Evolutionary conservation across 495 filamentous ascomycete genomes (phyloP).

Genomic region (Trichoderma orchidacearum): DNA sequence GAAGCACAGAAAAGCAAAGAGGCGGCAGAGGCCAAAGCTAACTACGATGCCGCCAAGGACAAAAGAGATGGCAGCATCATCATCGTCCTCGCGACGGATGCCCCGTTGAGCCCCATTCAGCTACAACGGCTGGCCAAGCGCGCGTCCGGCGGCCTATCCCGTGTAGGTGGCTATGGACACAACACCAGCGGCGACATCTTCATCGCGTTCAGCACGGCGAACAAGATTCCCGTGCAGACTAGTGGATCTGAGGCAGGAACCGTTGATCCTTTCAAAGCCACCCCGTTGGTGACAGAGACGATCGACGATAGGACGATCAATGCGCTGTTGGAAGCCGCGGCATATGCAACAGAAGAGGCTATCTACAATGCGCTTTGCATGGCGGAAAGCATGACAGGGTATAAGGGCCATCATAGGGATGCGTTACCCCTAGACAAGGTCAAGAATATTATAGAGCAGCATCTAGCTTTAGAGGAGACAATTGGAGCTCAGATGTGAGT

Average conservation of each 20-base stretch:
- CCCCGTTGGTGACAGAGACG: conserved; percentile 19
- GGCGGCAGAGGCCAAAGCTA: neutral
- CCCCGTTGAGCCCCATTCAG: conserved; percentile 33
- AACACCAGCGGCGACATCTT: conserved; percentile 41
- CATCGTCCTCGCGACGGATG: conserved; percentile 37
- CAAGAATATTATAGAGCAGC: conserved; percentile 28
- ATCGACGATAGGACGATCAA: conserved; percentile 36
- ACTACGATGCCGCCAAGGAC: conserved; percentile 3
- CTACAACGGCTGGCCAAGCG: conserved; percentile 38
- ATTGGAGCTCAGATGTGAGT: neutral
- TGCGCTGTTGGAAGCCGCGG: conserved; percentile 32
- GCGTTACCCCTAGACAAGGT: conserved; percentile 8
- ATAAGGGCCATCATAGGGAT: conserved; percentile 16
- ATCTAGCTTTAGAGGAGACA: conserved; percentile 4
- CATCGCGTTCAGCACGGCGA: conserved; percentile 38
- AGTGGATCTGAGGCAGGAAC: conserved; percentile 7
- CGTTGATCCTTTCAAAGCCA: conserved; percentile 22
- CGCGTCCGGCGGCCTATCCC: conserved; percentile 33
- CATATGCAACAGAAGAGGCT: conserved; percentile 37
- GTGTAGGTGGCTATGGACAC: conserved; percentile 33
- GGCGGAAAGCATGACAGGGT: conserved; percentile 32
- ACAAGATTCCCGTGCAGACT: conserved; percentile 23
- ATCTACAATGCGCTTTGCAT: conserved; percentile 38
- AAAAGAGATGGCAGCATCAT: conserved; percentile 35
- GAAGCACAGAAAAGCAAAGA: conserved; percentile 11